Evolutionary conservation across 2,329 filamentous ascomycete genomes (phyloP), one percentile per base, ranked within the genome.

Genomic region (Ceratocystiopsis brevicomis): DNA sequence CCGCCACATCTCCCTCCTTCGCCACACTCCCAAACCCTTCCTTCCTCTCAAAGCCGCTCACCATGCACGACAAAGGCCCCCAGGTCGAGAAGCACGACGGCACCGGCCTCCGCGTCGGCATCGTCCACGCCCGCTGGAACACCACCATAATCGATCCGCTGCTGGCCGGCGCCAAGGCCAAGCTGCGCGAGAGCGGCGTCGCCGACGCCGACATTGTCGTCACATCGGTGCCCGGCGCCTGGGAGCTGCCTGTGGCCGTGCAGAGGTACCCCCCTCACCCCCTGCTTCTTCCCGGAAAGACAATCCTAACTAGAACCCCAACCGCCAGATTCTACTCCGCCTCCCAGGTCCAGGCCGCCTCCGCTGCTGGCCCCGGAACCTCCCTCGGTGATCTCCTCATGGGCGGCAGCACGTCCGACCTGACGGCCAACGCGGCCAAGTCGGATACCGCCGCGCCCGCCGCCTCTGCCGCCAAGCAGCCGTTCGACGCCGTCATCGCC

Each of bases 81-180:
- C 62, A 64, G 50, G 62, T 65, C 43, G 63, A 76, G 57, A 64
- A 69, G 53, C 68, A 75, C 60, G 68, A 78, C 57, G 81, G 82
- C 60, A 75, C 75, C 54, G 68, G 67, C 55, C 74, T 98, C 50
- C 84, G 90, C 57, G 79, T 98, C 58, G 88, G 82, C 57, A 96
- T 98, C 57, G 74, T 98, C 46, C 90, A 96, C 65, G 88, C 88
- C 46, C 78, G 90, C 55, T 98, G 90, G 90, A 98, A 98, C 66
- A 71, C 70, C 51, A 72, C 71, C 51, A 84, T 98, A 58, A 94
- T 96, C 61, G 77, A 82, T 46, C 77, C 85, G 43, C 76, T 98
- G 45, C 71, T 98, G 48, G 67, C 72, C 42, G 90, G 90, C 50
- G 76, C 83, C 39, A 83, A 80, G 62, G 78, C 79, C 53, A 79